Evolutionary conservation across 225 moss, liverwort and hornwort species (phyloP).

Genomic region (Anthoceros angustus): DNA sequence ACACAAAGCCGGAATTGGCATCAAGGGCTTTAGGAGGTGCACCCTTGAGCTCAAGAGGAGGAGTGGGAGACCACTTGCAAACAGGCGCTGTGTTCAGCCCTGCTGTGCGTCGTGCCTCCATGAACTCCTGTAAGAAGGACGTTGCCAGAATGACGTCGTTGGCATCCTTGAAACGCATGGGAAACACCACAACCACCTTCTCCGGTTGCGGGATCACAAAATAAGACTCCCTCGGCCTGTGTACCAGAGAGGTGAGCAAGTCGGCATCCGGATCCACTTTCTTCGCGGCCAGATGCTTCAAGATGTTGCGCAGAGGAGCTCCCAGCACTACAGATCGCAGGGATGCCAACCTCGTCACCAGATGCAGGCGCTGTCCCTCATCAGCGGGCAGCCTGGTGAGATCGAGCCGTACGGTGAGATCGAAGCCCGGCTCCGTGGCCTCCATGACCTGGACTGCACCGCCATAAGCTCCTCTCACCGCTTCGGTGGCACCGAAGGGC

Average conservation of each 20-base stretch:
- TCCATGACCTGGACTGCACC: slow-evolving; percentile 49
- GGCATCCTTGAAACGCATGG: slow-evolving; percentile 97
- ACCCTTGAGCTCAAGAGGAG: slow-evolving; percentile 86
- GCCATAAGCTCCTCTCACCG: slow-evolving; percentile 72
- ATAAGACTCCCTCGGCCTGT: slow-evolving; percentile 88
- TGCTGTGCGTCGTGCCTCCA: slow-evolving; percentile 90
- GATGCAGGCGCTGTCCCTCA: slow-evolving; percentile 44
- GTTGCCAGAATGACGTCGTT: slow-evolving; percentile 95
- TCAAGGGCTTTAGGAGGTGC: slow-evolving; percentile 83
- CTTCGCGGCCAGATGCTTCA: slow-evolving; percentile 74
- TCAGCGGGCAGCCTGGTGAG: slow-evolving; percentile 35
- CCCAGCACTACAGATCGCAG: slow-evolving; percentile 73
- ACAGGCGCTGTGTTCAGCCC: slow-evolving; percentile 78
- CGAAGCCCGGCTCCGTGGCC: slow-evolving; percentile 58
- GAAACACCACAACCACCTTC: slow-evolving; percentile 92
- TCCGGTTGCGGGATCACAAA: slow-evolving; percentile 98
- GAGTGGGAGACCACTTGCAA: slow-evolving; percentile 89
- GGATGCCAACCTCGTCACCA: slow-evolving; percentile 69
- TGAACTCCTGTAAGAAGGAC: slow-evolving; percentile 92
- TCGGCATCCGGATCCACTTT: slow-evolving; percentile 92
- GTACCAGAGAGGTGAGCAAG: slow-evolving; percentile 78
- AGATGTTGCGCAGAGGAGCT: slow-evolving; percentile 78
- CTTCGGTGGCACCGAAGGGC: slow-evolving; percentile 86
- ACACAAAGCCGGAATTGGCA: slow-evolving; percentile 95
- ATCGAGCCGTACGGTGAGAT: slow-evolving; percentile 66